A percentile compares a stretch with the other conserved stretches of the same genome.
Conservation (phyloP, 2,329 filamentous ascomycete species). For the Colletotrichum simmondsii region DNA sequence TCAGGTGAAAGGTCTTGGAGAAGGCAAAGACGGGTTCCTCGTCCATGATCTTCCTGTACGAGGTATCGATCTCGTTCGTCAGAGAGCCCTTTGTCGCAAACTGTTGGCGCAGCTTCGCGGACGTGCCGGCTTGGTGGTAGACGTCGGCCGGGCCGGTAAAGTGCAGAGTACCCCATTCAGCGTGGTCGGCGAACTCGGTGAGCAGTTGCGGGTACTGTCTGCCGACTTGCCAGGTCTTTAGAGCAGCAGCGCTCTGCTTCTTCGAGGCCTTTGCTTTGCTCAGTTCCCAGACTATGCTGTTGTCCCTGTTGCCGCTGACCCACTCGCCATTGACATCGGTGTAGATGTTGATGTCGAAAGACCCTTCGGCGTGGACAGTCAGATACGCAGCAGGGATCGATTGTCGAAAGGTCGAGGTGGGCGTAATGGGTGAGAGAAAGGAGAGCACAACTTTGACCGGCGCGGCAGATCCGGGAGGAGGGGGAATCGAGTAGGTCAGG, state of each 20-base stretch:
- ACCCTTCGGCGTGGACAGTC: constrained; percentile 75
- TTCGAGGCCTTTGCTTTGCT: constrained; percentile 53
- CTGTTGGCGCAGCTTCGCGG: constrained; percentile 70
- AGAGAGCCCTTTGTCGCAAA: constrained; percentile 77
- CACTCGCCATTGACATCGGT: constrained; percentile 80
- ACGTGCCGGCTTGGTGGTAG: constrained; percentile 77
- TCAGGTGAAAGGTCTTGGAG: constrained; percentile 69
- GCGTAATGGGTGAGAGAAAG: constrained; percentile 82
- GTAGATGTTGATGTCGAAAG: constrained; percentile 72
- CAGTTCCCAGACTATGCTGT: constrained; percentile 77
- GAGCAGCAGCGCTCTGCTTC: constrained; percentile 45
- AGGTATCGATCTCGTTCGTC: constrained; percentile 72
- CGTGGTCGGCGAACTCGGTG: constrained; percentile 77
- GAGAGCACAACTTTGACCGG: constrained; percentile 55
- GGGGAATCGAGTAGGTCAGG: constrained; percentile 56
- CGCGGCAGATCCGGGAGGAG: constrained; percentile 39
- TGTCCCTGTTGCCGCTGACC: constrained; percentile 81
- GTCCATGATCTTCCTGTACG: constrained; percentile 78
- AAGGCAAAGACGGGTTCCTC: constrained; percentile 87
- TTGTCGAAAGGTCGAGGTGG: constrained; percentile 82
- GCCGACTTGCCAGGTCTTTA: constrained; percentile 76
- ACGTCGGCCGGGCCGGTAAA: constrained; percentile 78
- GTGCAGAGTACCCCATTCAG: constrained; percentile 86
- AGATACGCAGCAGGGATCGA: constrained; percentile 86
- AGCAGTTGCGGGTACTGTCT: constrained; percentile 74